Conservation (phyloP, 768 basidiomycete species). For the Rubroboletus pulcherrimus region DNA sequence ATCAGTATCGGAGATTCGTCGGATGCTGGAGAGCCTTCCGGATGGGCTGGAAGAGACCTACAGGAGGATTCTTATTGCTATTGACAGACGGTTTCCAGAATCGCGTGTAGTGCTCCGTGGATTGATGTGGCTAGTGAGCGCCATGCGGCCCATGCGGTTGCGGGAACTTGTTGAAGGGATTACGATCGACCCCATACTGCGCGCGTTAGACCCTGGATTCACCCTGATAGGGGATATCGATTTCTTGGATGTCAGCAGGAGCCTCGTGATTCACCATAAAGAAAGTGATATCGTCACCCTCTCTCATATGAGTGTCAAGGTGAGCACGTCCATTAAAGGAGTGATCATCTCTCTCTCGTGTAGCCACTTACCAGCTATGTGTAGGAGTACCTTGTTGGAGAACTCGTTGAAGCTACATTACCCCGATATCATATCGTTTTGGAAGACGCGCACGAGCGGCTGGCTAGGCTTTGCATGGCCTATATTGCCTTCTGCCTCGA, state of each 20-base stretch:
- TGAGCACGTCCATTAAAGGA: background rate
- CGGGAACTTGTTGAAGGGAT: conserved; percentile 8
- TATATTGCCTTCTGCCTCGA: conserved; percentile 10
- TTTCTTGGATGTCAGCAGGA: conserved; percentile 2
- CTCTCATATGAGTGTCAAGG: conserved; percentile 19
- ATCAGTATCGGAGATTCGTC: background rate
- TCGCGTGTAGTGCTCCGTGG: background rate
- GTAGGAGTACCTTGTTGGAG: conserved; percentile 15
- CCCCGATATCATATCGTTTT: conserved; percentile 4
- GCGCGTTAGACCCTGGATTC: background rate
- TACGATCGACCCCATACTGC: background rate
- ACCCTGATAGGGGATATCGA: background rate
- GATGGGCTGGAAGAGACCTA: conserved; percentile 22
- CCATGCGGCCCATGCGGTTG: conserved; percentile 7
- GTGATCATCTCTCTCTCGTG: background rate
- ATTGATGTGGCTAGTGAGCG: conserved; percentile 12
- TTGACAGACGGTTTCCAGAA: background rate
- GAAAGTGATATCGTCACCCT: conserved; percentile 9
- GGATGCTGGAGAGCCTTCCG: conserved; percentile 7
- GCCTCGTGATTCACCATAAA: conserved; percentile 8
- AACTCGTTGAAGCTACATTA: background rate
- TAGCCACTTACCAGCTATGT: background rate
- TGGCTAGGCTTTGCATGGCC: conserved; percentile 9
- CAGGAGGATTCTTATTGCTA: conserved; percentile 14
- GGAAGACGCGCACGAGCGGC: conserved; percentile 2